phyloP scores from a whole-genome alignment of 768 basidiomycete species.

The Panaeolus cyanescens region DNA sequence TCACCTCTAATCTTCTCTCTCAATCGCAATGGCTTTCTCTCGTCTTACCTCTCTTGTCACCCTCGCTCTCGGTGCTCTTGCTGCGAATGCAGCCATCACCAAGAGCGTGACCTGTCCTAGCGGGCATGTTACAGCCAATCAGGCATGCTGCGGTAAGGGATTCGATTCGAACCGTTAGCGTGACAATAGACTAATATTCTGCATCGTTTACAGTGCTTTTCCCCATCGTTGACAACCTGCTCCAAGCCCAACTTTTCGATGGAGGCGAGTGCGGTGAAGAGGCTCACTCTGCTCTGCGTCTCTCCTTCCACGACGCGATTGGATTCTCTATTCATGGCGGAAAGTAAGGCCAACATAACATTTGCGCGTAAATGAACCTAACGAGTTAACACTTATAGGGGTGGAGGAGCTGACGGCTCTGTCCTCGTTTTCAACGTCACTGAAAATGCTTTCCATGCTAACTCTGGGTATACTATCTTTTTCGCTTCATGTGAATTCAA shows the following conservation, averaged over 20 bases:
- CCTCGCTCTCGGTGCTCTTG: constrained; percentile 6
- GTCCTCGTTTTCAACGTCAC: constrained; percentile 26
- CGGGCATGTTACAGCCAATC: constrained; percentile 21
- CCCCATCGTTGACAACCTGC: constrained; percentile 17
- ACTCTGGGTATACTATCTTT: constrained; percentile 5
- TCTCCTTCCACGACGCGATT: constrained; percentile 21
- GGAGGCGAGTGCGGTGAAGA: constrained; percentile 20
- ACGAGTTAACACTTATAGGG: background rate
- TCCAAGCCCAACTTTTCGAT: constrained; percentile 16
- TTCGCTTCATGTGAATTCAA: too few species aligned
- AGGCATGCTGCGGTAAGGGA: constrained; percentile 15
- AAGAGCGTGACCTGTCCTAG: constrained; percentile 21
- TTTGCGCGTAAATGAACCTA: background rate
- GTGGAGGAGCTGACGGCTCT: constrained; percentile 32
- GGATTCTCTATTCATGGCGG: constrained; percentile 13
- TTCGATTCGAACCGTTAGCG: too few species aligned
- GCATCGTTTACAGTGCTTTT: constrained; percentile 7
- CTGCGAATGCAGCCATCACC: constrained; percentile 14
- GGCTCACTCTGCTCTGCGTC: constrained; percentile 17
- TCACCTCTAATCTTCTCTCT: background rate
- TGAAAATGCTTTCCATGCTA: constrained; percentile 22
- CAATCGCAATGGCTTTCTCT: constrained; percentile 13
- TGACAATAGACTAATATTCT: background rate
- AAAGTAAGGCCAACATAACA: constrained; percentile 14
- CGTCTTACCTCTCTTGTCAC: constrained; percentile 10